Conservation (phyloP, 2,329 filamentous ascomycete genomes). For the Bipolaris victoriae region DNA sequence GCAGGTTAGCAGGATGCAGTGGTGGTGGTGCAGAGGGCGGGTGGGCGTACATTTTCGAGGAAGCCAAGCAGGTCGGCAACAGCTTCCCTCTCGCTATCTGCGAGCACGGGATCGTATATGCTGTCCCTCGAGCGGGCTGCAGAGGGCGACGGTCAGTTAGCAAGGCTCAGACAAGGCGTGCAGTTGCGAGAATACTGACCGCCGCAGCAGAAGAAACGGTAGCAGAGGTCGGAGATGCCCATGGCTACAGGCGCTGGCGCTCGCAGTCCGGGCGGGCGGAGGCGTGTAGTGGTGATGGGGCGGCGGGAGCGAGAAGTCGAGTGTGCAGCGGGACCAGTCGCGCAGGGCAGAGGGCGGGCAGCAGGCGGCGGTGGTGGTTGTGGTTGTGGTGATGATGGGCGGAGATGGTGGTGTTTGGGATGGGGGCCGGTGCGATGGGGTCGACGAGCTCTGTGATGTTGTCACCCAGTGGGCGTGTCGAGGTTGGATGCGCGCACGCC, state of each 20-base stretch:
- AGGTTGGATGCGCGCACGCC: slow-evolving; percentile 9
- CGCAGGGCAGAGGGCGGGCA: slow-evolving; percentile 16
- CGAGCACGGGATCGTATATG: slow-evolving; percentile 68
- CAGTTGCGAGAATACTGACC: slow-evolving; percentile 31
- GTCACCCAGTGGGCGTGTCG: slow-evolving; percentile 11
- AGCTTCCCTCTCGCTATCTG: slow-evolving; percentile 95
- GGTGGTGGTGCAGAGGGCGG: slow-evolving; percentile 12
- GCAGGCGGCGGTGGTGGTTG: slow-evolving; percentile 9
- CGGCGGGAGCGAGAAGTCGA: not conserved
- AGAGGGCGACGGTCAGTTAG: slow-evolving; percentile 24
- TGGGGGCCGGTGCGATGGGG: slow-evolving; percentile 12
- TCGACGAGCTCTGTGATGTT: slow-evolving; percentile 13
- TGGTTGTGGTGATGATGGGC: no score
- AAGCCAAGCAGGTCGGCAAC: slow-evolving; percentile 95
- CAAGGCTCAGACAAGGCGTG: slow-evolving; percentile 5
- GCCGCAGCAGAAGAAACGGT: slow-evolving; percentile 46
- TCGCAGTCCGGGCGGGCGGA: slow-evolving; percentile 29
- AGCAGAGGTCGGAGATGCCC: slow-evolving; percentile 46
- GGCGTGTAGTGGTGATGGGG: not conserved
- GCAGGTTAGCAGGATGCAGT: slow-evolving; percentile 41
- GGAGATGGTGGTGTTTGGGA: slow-evolving; percentile 4
- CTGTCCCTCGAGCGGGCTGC: slow-evolving; percentile 56
- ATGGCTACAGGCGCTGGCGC: slow-evolving; percentile 36
- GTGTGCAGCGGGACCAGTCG: slow-evolving; percentile 4
- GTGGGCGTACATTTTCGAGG: slow-evolving; percentile 81